Evolutionary conservation across 106 monocot genomes (phyloP).

Genomic region (Platanthera zijinensis): DNA sequence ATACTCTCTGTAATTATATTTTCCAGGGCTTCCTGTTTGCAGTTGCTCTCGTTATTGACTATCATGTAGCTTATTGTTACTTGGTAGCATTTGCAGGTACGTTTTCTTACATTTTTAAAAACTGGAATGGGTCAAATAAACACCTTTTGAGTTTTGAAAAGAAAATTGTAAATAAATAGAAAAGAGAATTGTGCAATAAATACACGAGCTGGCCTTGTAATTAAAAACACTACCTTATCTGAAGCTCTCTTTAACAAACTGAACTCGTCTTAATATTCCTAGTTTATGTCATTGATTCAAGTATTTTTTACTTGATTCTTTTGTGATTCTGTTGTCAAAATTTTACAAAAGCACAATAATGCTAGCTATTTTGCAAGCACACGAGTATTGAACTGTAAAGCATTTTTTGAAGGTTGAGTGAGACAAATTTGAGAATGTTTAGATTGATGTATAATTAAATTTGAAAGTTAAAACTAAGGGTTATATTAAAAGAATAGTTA

Average conservation of each 20-base stretch:
- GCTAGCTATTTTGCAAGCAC: too few relatives aligned
- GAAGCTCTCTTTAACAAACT: neutral
- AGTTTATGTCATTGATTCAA: neutral
- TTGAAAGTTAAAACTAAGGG: too few relatives aligned
- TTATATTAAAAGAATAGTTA: too few relatives aligned
- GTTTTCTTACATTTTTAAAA: neutral
- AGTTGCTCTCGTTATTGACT: slow-evolving; percentile 42
- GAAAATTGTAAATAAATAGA: neutral
- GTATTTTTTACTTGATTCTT: neutral
- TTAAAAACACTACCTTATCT: neutral
- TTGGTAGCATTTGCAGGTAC: slow-evolving; percentile 58
- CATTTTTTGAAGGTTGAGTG: too few relatives aligned
- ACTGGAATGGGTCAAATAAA: neutral
- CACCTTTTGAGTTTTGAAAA: neutral
- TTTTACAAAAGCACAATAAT: too few relatives aligned
- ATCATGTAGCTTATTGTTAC: slow-evolving; percentile 54
- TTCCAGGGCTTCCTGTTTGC: slow-evolving; percentile 69
- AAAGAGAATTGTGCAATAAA: too few relatives aligned
- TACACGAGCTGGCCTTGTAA: too few relatives aligned
- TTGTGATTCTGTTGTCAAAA: neutral
- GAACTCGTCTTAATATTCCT: neutral
- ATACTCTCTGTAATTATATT: neutral
- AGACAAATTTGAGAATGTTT: too few relatives aligned
- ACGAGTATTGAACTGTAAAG: too few relatives aligned
- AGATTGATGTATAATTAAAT: too few relatives aligned